phyloP scores from a whole-genome alignment of 2,329 filamentous ascomycete genomes.

The Phaeoacremonium minimum region DNA sequence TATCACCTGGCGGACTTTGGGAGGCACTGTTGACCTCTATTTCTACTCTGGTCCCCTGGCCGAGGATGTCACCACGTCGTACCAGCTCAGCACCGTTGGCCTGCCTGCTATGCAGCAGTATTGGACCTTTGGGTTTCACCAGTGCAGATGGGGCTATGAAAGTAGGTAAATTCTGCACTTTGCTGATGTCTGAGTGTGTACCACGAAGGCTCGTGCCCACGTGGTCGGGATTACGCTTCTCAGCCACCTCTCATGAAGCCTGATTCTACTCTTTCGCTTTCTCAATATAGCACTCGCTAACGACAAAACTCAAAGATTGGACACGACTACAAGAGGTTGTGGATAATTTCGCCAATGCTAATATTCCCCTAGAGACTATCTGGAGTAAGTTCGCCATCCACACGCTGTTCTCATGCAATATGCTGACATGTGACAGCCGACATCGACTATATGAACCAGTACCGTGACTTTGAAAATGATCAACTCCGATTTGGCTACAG shows the following conservation, averaged over 20 bases:
- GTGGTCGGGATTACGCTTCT: no score
- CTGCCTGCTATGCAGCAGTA: conserved; percentile 77
- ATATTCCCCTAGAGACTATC: conserved; percentile 69
- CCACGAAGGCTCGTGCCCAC: no score
- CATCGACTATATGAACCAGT: conserved; percentile 66
- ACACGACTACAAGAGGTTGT: conserved; percentile 62
- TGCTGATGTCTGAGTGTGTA: no score
- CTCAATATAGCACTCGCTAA: no score
- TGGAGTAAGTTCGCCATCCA: no score
- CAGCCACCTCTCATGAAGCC: no score
- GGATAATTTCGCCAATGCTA: conserved; percentile 57
- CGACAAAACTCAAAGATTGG: no score
- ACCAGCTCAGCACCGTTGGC: conserved; percentile 63
- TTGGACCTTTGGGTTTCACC: conserved; percentile 77
- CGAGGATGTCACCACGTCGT: conserved; percentile 64
- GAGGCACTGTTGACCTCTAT: conserved; percentile 74
- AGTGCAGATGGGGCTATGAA: conserved; percentile 78
- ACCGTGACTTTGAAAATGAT: conserved; percentile 60
- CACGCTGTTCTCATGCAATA: no score
- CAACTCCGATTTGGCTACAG: conserved; percentile 49
- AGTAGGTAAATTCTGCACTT: no score
- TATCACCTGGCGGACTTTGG: conserved; percentile 70
- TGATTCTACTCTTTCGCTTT: no score
- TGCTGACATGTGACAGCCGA: no score
- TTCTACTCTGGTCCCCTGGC: conserved; percentile 72